These are phyloP conservation scores for Pseudonitzschia delicatissima DNA, from an alignment of 108 stramenopile species.

Conservation along the genomic window DNA sequence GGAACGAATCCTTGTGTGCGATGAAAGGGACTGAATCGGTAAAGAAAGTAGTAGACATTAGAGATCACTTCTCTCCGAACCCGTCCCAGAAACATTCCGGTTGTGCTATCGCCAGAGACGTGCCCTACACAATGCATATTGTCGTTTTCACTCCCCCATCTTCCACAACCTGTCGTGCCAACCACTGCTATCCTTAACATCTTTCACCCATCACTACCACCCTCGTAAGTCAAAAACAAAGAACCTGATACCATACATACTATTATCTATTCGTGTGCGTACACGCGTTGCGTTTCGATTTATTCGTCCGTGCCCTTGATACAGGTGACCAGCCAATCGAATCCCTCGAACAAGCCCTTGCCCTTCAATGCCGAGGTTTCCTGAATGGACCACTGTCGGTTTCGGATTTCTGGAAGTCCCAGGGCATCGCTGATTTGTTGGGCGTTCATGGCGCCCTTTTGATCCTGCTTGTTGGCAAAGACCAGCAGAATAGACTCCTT, in stretches of 20 bases:
- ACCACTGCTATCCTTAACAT: background rate
- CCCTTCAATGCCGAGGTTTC: constrained; percentile 99
- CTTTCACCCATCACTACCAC: background rate
- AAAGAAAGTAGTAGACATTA: too few species aligned
- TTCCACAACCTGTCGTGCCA: too few species aligned
- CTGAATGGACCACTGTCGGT: constrained; percentile 99
- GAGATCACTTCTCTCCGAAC: too few species aligned
- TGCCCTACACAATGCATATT: too few species aligned
- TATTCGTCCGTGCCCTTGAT: constrained; percentile 87
- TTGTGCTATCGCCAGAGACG: too few species aligned
- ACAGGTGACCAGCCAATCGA: constrained; percentile 97
- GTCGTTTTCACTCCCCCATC: too few species aligned
- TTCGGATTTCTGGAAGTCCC: constrained; percentile 93
- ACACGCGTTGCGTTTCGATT: too few species aligned
- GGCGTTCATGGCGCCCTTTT: constrained; percentile 96
- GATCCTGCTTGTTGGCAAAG: constrained; percentile 99
- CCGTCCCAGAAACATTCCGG: too few species aligned
- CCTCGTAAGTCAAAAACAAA: background rate
- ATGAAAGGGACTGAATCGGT: too few species aligned
- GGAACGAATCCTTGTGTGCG: too few species aligned
- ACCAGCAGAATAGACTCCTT: constrained; percentile 94
- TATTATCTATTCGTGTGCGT: too few species aligned
- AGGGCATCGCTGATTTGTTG: constrained; percentile 95
- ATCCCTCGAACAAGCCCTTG: constrained; percentile 98
- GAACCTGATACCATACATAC: too few species aligned